These are phyloP conservation scores for Pseudocercospora ulei DNA, from an alignment of 2,329 filamentous ascomycete species.

Conservation along the genomic window DNA sequence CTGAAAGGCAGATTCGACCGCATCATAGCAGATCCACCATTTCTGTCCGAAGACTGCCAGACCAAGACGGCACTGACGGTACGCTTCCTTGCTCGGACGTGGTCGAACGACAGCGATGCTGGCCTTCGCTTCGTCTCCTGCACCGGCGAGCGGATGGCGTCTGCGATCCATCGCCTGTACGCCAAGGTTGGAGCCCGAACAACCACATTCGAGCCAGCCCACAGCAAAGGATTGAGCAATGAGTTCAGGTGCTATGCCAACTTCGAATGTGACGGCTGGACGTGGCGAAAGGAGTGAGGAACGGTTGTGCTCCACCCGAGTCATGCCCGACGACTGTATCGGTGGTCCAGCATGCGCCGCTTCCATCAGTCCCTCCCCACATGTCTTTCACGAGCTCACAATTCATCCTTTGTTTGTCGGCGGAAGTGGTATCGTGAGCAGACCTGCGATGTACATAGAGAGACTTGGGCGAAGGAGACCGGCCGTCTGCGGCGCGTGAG, in stretches of 20 bases:
- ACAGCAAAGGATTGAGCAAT: slow-evolving; percentile 66
- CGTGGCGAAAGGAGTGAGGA: slow-evolving; percentile 19
- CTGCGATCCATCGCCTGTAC: slow-evolving; percentile 58
- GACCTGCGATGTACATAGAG: too few species aligned
- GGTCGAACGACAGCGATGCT: slow-evolving; percentile 25
- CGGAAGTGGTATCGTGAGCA: too few species aligned
- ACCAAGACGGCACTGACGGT: slow-evolving; percentile 68
- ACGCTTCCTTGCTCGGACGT: slow-evolving; percentile 57
- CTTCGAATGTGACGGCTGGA: slow-evolving; percentile 50
- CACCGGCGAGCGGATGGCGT: slow-evolving; percentile 68
- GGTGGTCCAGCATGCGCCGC: too few species aligned
- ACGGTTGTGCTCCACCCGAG: too few species aligned
- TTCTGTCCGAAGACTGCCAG: slow-evolving; percentile 70
- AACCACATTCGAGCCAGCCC: slow-evolving; percentile 59
- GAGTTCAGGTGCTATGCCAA: slow-evolving; percentile 74
- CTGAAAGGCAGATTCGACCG: slow-evolving; percentile 58
- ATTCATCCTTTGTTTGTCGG: too few species aligned
- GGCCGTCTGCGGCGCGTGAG: too few species aligned
- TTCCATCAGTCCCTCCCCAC: too few species aligned
- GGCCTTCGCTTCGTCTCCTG: slow-evolving; percentile 51
- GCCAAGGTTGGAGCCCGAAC: slow-evolving; percentile 51
- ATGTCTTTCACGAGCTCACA: too few species aligned
- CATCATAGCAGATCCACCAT: slow-evolving; percentile 68
- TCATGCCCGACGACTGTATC: too few species aligned
- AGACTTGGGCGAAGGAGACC: too few species aligned